Percentiles rank a stretch among this genome's conserved stretches.
These are phyloP conservation scores for Neostapfia colusana DNA, from an alignment of 176 grass and related monocot species.

Conservation along the genomic window DNA sequence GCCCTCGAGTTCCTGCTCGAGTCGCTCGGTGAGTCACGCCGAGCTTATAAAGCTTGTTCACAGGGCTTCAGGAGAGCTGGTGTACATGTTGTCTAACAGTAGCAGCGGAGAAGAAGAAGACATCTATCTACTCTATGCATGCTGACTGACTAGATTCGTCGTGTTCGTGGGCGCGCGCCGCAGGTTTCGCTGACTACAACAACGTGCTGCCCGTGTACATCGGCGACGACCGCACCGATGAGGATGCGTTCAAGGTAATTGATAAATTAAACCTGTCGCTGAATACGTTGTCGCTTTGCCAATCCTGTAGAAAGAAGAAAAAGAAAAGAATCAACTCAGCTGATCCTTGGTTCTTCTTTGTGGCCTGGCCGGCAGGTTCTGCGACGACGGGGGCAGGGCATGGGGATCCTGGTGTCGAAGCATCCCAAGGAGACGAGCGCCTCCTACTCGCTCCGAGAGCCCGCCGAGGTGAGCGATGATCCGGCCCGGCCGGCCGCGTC, in stretches of 20 bases:
- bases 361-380: conserved; percentile 49
- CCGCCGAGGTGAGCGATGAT: conserved; percentile 53
- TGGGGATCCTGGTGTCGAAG: conserved; percentile 85
- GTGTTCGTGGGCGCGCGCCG: neutral
- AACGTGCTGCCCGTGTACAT: conserved; percentile 78
- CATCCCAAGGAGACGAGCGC: conserved; percentile 83
- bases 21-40: conserved; percentile 54
- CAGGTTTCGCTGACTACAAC: conserved; percentile 61
- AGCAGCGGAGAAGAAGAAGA: no score
- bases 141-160: neutral
- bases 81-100: no score
- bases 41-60: no score
- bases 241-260: conserved; percentile 83
- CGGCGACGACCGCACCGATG: conserved; percentile 92
- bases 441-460: conserved; percentile 70
- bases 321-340: neutral
- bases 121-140: neutral
- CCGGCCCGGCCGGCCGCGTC: no score
- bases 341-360: neutral
- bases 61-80: no score
- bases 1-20: conserved; percentile 94
- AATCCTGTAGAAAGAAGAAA: no score
- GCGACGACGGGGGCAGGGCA: conserved; percentile 57
- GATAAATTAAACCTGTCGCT: no score
- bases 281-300: no score